These are phyloP conservation scores for Stevia rebaudiana DNA, from an alignment of 140 eudicot species.

Conservation along the genomic window DNA sequence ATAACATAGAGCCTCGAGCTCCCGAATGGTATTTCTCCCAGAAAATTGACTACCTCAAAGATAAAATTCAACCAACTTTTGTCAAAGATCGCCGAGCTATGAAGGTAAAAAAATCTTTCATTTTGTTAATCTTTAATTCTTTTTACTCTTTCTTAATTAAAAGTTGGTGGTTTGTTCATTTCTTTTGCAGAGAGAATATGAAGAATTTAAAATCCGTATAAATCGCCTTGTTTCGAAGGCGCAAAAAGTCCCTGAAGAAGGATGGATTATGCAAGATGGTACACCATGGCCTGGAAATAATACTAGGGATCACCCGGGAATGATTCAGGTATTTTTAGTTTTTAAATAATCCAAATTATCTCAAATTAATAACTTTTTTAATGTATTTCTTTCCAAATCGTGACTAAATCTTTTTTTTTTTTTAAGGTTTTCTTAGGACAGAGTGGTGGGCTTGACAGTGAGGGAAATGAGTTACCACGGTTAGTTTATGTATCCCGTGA, in stretches of 20 bases:
- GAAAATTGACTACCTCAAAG: conserved; percentile 78
- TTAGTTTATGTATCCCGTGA: conserved; percentile 66
- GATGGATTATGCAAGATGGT: conserved; percentile 96
- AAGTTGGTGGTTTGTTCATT: not conserved
- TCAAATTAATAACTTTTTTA: not conserved
- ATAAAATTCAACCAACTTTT: conserved; percentile 69
- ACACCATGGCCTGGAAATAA: conserved; percentile 97
- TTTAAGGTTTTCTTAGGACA: conserved; percentile 62
- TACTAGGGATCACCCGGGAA: conserved; percentile 90
- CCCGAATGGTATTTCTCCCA: conserved; percentile 82
- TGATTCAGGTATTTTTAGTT: conserved; percentile 59
- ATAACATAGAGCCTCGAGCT: conserved; percentile 83
- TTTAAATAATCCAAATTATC: not conserved
- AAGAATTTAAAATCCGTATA: conserved; percentile 77
- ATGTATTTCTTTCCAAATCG: not conserved
- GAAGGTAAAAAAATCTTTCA: conserved; percentile 46
- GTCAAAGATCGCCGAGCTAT: conserved; percentile 94
- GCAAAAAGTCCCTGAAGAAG: conserved; percentile 79
- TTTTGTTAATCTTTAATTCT: not conserved
- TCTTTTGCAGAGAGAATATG: conserved; percentile 68
- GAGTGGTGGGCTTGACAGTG: conserved; percentile 65
- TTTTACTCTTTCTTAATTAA: not conserved
- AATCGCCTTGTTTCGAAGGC: conserved; percentile 81
- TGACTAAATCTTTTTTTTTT: not conserved
- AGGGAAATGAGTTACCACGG: conserved; percentile 61